Conservation (phyloP, 2,329 filamentous ascomycete species). For the Anisogramma anomala region DNA sequence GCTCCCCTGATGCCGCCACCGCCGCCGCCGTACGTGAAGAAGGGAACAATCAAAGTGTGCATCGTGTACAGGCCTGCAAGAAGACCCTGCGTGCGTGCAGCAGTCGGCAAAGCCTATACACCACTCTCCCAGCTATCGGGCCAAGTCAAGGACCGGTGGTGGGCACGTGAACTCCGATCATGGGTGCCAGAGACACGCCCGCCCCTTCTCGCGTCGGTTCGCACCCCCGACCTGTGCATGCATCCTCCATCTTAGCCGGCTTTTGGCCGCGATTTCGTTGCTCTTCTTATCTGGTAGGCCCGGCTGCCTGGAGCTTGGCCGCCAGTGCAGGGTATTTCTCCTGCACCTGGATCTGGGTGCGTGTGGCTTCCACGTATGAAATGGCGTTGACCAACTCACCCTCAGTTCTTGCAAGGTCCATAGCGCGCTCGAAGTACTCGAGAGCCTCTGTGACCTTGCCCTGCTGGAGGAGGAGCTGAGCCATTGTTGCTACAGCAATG, state of each 20-base stretch:
- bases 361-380: constrained; percentile 91
- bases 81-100: too few species aligned
- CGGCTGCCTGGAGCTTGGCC: constrained; percentile 51
- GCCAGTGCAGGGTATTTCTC: constrained; percentile 76
- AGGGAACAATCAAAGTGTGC: not conserved
- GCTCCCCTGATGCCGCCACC: too few species aligned
- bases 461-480: constrained; percentile 91
- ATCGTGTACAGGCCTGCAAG: too few species aligned
- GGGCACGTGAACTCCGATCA: too few species aligned
- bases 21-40: not conserved
- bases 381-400: constrained; percentile 93
- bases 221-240: too few species aligned
- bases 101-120: too few species aligned
- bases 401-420: constrained; percentile 86
- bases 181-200: too few species aligned
- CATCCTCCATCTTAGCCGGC: not conserved
- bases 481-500: constrained; percentile 97
- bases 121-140: too few species aligned
- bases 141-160: too few species aligned
- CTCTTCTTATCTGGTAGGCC: constrained; percentile 17
- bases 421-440: constrained; percentile 93
- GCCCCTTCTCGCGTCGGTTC: too few species aligned
- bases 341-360: constrained; percentile 87
- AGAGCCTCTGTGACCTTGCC: constrained; percentile 93
- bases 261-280: too few species aligned